A percentile compares a stretch with the other conserved stretches of the same genome.
Evolutionary conservation across 2,329 filamentous ascomycete species (phyloP).

Genomic region (Fusarium sp.): DNA sequence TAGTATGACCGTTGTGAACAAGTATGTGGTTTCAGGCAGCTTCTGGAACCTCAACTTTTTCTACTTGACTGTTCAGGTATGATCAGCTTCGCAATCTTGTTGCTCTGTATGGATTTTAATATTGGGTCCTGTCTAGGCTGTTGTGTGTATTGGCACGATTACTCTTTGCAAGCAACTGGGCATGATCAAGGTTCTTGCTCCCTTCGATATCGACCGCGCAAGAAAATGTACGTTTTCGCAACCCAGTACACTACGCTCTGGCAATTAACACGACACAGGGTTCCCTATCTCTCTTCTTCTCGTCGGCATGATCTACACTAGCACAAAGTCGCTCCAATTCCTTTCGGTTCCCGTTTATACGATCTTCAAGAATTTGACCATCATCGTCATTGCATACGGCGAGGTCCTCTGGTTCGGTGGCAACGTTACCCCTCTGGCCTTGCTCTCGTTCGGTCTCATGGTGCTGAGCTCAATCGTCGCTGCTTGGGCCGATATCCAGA

Average conservation of each 20-base stretch:
- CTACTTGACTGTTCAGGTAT: conserved; percentile 90
- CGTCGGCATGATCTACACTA: conserved; percentile 99
- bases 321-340: conserved; percentile 94
- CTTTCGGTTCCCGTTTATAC: conserved; percentile 99
- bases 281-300: conserved; percentile 96
- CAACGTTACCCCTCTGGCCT: conserved; percentile 85
- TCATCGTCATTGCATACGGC: conserved; percentile 97
- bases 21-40: conserved; percentile 92
- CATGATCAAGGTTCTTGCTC: conserved; percentile 83
- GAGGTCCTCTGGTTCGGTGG: conserved; percentile 99
- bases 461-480: conserved; percentile 94
- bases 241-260: neutral
- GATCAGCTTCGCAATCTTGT: conserved; percentile 42
- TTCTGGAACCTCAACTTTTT: conserved; percentile 98
- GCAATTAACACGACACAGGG: conserved; percentile 68
- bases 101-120: conserved; percentile 9
- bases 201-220: conserved; percentile 88
- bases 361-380: conserved; percentile 99
- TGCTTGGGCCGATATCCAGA: conserved; percentile 96
- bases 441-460: conserved; percentile 97
- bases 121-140: conserved; percentile 67
- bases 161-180: conserved; percentile 83
- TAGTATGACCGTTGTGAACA: conserved; percentile 99
- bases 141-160: conserved; percentile 90
- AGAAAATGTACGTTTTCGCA: conserved; percentile 79